Base-by-base conservation (phyloP, 1,284 basidiomycete species). In the Trametes sp. region DNA sequence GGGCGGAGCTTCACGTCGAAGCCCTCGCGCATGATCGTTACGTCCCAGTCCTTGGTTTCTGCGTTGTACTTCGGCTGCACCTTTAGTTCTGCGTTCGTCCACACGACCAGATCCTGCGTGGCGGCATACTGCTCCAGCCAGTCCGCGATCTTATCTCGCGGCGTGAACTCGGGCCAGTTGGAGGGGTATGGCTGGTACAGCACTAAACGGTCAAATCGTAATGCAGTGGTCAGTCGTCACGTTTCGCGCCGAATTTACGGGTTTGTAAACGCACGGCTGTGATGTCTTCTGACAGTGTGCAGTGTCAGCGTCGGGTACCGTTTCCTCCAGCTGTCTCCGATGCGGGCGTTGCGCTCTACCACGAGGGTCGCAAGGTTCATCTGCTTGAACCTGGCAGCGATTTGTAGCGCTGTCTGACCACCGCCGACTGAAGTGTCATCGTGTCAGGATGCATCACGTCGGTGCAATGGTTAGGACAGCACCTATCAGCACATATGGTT, bases 121-220 rank as follows among this genome's bases (percentile, higher is more conserved):
- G 83, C 78, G 4, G 85, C 87, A 73, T 90, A 92, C 9, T 77
- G 75, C 72, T 90, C 87, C 4, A 90, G 76, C 84, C 86, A 90
- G 71, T 88, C 84, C 0, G 84, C 88, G 2, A 90, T 73, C 69
- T 82, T 74, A 53, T 72, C 73, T 0, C 70, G 67, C 1, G 74
- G 73, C 3, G 73, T 72, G 57, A 61, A 76, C 21, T 68, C 61
- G 0, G 73, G 73, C 73, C 74, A 74, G 44, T 72, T 73, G 0
- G 59, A 61, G 1, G 75, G 79, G 64, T 73, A 79, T 70, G 63
- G 65, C 42, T 59, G 72, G 26, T 75, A 74, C n/a, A 82, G 73
- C 56, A 83, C 82, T 82, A 36, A 5, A 33, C 16, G 36, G 48
- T 14, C 4, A 36, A 10, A 36, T 13, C 8, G 6, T 16, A 19